Evolutionary conservation across 2,329 filamentous ascomycete genomes (phyloP), one percentile per base, ranked within the genome.

Genomic region (Pseudogymnoascus sp.): DNA sequence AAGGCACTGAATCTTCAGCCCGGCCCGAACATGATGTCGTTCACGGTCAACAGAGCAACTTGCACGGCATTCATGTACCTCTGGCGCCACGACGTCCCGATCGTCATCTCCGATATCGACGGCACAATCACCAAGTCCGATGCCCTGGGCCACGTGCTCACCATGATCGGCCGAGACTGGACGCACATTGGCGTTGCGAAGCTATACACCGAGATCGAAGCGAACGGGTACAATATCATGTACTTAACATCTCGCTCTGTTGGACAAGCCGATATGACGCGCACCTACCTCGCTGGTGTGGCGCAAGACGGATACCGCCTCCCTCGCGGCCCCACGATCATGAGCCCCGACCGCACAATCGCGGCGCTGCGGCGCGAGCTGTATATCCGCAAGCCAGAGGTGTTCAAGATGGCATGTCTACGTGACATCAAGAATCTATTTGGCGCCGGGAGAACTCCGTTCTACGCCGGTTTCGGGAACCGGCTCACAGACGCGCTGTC

Each of bases 391-490:
- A 97, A 99, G 74, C 95, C 94, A 0, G 92, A 99, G 72, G 91
- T 99, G 6, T 99, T 99, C 84, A 99, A 99, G 76, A 99, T 99
- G 95, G 92, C 94, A 1, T 99, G 94, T 65, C 78, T 99, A 18
- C 87, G 94, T 40, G 94, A 99, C 73, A 97, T 99, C 68, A 87
- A 92, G 72, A 90, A 87, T 63, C 81, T 99, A 0, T 99, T 97
- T 71, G 87, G 86, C 2, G 80, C 84, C 0, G 85, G 88, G 27
- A 80, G 84, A 42, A 91, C 87, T 15, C 93, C 94, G 0, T 99
- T 99, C 72, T 97, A 96, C 70, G 95, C 95, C 9, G 94, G 94
- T 0, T 99, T 97, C 71, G 94, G 95, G 63, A 99, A 99, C 74
- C 87, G 94, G 62, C 82, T 99, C 62, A 99, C 95, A 0, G 95